Evolutionary conservation across 768 basidiomycete species (phyloP), one percentile per base, ranked within the genome.

Genomic region (Tylopilus subfusipes): DNA sequence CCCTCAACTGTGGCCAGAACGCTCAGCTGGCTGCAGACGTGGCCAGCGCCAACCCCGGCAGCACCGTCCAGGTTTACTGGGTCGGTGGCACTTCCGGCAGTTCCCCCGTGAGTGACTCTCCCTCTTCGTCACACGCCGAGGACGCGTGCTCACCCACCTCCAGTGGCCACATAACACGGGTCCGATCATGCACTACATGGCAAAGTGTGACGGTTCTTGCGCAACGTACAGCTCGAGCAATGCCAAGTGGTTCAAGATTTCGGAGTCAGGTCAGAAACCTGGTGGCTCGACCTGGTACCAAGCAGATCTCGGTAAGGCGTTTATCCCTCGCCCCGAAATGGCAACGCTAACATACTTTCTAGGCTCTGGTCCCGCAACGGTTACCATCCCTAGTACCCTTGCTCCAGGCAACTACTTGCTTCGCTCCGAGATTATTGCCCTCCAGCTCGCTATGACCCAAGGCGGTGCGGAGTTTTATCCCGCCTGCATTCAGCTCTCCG

Each of bases 171-270:
- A 88, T 65, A 75, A 83, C 57, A 77, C 72, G 11, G 88, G 87
- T 3, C 86, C 87, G 1, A 69, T 88, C 71, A 72, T 89, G 70
- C 85, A 84, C 40, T 90, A 91, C 70, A 78, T 91, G 79, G 80
- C 86, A 16, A 61, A 70, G 45, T 91, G 89, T 58, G 64, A 72
- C n/a, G 72, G 75, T 1, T 62, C 80, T 10, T 90, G 86, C 68
- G 68, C 76, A 53, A 64, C 79, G 54, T 87, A 82, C 68, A 74
- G 85, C 61, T 68, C 80, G 10, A 68, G 74, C 19, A 60, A 67
- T 33, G 83, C 85, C 13, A 70, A 83, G 58, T 90, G 85, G 85
- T 88, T 90, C 79, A 90, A 89, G 75, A 83, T 86, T 38, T 64
- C 78, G n/a, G 77, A 85, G 62, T 71, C 72, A 12, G 83, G 80